Evolutionary conservation across 345 rosid genomes (phyloP).

Genomic region (Gossypium thurberi): DNA sequence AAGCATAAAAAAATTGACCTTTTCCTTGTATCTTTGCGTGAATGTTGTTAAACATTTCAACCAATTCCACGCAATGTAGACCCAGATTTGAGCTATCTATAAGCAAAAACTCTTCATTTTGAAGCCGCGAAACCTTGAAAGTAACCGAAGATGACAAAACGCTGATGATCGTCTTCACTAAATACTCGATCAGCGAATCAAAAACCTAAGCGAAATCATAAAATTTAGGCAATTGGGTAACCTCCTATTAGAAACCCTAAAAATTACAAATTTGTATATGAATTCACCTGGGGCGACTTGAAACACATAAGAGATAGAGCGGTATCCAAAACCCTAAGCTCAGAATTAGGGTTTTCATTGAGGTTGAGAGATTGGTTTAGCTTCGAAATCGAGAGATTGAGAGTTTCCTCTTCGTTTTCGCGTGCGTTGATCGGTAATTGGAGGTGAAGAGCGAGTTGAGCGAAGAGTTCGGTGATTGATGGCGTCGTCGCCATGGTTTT

Average conservation of each 20-base stretch:
- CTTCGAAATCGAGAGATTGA: conserved; percentile 43
- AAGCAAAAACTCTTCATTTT: conserved; percentile 37
- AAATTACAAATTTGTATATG: not conserved
- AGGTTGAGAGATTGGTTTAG: conserved; percentile 53
- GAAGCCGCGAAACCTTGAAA: conserved; percentile 32
- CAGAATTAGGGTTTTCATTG: conserved; percentile 22
- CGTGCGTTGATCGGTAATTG: conserved; percentile 14
- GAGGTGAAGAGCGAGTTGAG: conserved; percentile 38
- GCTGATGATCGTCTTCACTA: conserved; percentile 47
- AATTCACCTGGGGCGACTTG: conserved; percentile 55
- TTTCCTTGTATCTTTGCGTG: conserved; percentile 33
- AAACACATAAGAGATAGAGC: conserved; percentile 65
- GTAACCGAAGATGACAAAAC: conserved; percentile 45
- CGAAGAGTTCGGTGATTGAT: conserved; percentile 40
- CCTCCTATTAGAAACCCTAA: not conserved
- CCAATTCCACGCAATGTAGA: conserved; percentile 35
- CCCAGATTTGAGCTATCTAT: conserved; percentile 46
- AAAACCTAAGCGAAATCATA: conserved; percentile 42
- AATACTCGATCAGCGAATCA: conserved; percentile 43
- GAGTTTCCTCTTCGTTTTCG: conserved; percentile 22
- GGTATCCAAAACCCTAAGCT: conserved; percentile 53
- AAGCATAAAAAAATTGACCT: conserved; percentile 28
- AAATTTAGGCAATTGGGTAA: not conserved
- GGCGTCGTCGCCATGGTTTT: conserved; percentile 17
- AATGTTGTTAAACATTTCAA: conserved; percentile 34